Percentiles rank a stretch among this genome's conserved stretches.
Conservation (phyloP, 768 basidiomycete genomes). For the Pleurotus giganteus region DNA sequence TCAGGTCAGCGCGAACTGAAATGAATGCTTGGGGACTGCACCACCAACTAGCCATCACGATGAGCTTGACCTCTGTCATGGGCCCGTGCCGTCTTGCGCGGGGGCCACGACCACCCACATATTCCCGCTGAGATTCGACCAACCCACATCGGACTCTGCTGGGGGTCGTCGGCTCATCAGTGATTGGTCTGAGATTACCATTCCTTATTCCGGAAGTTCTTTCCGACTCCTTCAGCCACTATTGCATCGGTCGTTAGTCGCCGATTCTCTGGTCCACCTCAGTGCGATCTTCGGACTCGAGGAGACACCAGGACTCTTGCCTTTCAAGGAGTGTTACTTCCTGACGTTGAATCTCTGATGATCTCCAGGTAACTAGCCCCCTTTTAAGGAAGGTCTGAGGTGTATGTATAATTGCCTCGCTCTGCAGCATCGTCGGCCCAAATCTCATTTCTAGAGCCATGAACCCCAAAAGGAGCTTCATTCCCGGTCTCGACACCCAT, state of each 20-base stretch:
- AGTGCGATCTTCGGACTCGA: constrained; percentile 3
- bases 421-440: neutral
- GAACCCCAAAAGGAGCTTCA: constrained; percentile 6
- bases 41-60: no score
- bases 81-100: no score
- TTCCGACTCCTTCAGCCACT: neutral
- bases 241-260: neutral
- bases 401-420: constrained; percentile 4
- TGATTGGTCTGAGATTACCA: no score
- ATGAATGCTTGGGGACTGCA: no score
- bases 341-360: constrained; percentile 1
- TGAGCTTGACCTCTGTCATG: no score
- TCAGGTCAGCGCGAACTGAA: neutral
- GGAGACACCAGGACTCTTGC: neutral
- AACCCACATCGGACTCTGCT: no score
- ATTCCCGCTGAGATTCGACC: no score
- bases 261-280: neutral
- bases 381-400: constrained; percentile 5
- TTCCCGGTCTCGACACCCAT: constrained; percentile 3
- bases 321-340: neutral
- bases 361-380: neutral
- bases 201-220: neutral
- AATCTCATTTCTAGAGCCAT: neutral
- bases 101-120: no score
- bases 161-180: no score